Base-by-base conservation (phyloP, 768 basidiomycete genomes). In the Pleurotus platypus region DNA sequence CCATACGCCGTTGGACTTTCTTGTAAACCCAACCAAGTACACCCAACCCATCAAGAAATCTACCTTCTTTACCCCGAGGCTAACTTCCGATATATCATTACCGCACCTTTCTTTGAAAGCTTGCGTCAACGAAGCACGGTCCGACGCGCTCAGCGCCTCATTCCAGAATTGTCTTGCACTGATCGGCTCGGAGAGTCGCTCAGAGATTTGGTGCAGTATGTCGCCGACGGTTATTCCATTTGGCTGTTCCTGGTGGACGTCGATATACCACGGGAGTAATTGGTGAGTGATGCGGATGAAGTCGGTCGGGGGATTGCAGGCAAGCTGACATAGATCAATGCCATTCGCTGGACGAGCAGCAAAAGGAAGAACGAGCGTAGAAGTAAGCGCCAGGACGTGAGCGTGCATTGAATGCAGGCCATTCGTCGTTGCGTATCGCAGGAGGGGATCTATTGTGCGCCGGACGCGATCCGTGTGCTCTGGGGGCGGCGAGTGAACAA, bases 201-300 rank as follows among this genome's bases (percentile, higher is more conserved):
- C 58, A 46, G 68, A 72, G 43, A 82, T 64, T 55, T 71, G 69
- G 48, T 57, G 46, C 59, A 81, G 75, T 38, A 82, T 63, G 49
- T 82, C 79, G 46, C 64, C 67, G 5, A 82, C 62, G 16, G 78
- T 79, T 55, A 80, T 71, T 48, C 75, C 78, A 5, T 65, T 35
- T 2, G 70, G 71, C 53, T 70, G 67, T 2, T 64, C 64, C 5
- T 73, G 61, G 22, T 49, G 58, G 38, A 79, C 72, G 57, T 82
- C 78, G 61, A 82, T 73, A 61, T 73, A 77, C 81, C 81, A 82
- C 18, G 81, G 81, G 7, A 78, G 64, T 53, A 70, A 71, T 1
- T 70, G 58, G 62, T 78, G 76, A 60, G 74, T 77, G 53, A 82
- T 60, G 24, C 76, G 75, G 75, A 82, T 80, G 59, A 65, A 66